Evolutionary conservation across 2,329 filamentous ascomycete species (phyloP).

Genomic region (Fusarium sp.): DNA sequence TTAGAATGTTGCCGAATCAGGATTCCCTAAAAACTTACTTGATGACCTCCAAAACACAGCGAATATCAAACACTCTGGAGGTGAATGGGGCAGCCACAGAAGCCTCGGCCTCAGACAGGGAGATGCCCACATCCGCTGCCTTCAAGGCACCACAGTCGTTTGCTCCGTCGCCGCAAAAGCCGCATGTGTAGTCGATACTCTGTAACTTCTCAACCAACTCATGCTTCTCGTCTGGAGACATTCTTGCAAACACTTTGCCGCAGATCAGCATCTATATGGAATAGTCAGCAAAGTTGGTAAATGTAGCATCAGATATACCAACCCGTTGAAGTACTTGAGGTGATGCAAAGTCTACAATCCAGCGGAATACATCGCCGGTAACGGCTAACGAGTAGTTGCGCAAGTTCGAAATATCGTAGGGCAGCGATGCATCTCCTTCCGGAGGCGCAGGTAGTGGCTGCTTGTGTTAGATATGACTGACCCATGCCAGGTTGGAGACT

Average conservation of each 20-base stretch:
- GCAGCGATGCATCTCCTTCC: constrained; percentile 85
- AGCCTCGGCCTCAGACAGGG: constrained; percentile 95
- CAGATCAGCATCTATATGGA: constrained; percentile 82
- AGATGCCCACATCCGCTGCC: constrained; percentile 97
- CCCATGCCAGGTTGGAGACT: background rate
- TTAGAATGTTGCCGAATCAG: constrained; percentile 37
- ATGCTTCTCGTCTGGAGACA: constrained; percentile 99
- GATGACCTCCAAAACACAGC: constrained; percentile 94
- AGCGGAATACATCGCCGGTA: constrained; percentile 94
- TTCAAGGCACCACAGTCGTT: constrained; percentile 98
- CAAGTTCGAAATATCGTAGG: constrained; percentile 86
- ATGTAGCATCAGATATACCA: constrained; percentile 43
- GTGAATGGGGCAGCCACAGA: constrained; percentile 99
- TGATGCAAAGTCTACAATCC: constrained; percentile 92
- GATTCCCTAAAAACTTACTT: constrained; percentile 63
- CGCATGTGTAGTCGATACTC: constrained; percentile 93
- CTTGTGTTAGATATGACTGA: constrained; percentile 19
- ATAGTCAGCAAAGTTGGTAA: constrained; percentile 5
- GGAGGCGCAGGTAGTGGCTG: constrained; percentile 80
- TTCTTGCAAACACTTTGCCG: constrained; percentile 95
- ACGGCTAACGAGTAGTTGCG: constrained; percentile 91
- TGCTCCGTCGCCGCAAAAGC: constrained; percentile 97
- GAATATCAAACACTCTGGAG: constrained; percentile 94
- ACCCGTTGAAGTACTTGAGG: constrained; percentile 83
- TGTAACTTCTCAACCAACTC: constrained; percentile 98